Percentiles rank a stretch among this genome's conserved stretches.
phyloP scores from a whole-genome alignment of 139 green algal genomes.

The Haematococcus sp. region DNA sequence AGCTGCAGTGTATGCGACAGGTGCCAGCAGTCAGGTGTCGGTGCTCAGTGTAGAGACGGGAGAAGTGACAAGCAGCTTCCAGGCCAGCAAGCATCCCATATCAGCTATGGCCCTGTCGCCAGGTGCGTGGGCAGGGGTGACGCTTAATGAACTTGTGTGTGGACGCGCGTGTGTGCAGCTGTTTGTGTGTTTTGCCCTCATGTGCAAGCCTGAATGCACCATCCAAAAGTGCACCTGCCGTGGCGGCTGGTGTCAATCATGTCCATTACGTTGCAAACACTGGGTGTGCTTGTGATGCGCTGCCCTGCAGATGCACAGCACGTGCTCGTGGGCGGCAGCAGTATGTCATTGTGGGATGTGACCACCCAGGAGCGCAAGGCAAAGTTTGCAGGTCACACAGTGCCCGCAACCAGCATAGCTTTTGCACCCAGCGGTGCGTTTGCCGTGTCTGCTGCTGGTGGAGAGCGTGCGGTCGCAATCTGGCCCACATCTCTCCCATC shows the following conservation, averaged over 20 bases:
- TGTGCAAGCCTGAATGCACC: too few relatives aligned
- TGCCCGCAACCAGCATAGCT: conserved; percentile 37
- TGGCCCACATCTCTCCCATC: conserved; percentile 35
- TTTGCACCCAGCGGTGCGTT: conserved; percentile 47
- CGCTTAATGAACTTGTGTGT: too few relatives aligned
- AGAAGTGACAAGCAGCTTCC: conserved; percentile 24
- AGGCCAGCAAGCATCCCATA: conserved; percentile 56
- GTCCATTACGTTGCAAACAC: too few relatives aligned
- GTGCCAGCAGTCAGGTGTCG: conserved; percentile 16
- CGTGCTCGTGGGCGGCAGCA: conserved; percentile 47
- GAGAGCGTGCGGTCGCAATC: conserved; percentile 60
- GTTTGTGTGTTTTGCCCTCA: background rate
- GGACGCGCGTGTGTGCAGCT: too few relatives aligned
- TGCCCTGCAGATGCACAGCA: conserved; percentile 40
- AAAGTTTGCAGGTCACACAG: conserved; percentile 67
- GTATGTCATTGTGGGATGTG: conserved; percentile 61
- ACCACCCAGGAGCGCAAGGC: conserved; percentile 29
- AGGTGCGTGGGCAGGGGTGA: conserved; percentile 26
- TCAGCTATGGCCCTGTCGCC: conserved; percentile 32
- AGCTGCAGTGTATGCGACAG: conserved; percentile 21
- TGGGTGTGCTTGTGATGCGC: too few relatives aligned
- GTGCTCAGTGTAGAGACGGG: conserved; percentile 22
- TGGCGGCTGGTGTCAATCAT: too few relatives aligned
- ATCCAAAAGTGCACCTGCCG: too few relatives aligned
- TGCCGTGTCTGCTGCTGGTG: conserved; percentile 48